Evolutionary conservation across 2,329 filamentous ascomycete genomes (phyloP).

Genomic region (Exophiala aquamarina): DNA sequence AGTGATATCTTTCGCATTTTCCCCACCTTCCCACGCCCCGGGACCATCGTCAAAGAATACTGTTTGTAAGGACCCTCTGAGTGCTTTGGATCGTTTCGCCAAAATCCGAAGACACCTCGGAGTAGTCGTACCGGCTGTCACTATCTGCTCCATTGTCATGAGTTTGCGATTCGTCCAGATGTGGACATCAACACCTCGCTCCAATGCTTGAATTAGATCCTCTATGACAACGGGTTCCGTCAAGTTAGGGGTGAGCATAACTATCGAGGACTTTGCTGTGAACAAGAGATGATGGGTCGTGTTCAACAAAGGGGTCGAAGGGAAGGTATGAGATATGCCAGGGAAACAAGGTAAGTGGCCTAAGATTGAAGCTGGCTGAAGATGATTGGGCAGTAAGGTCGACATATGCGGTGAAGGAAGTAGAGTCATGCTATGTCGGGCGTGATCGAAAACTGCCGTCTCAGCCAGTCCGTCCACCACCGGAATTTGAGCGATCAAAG

Average conservation of each 20-base stretch:
- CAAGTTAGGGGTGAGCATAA: conserved; percentile 75
- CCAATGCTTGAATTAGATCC: conserved; percentile 61
- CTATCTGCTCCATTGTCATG: conserved; percentile 78
- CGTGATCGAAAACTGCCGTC: neutral
- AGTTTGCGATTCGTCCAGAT: conserved; percentile 68
- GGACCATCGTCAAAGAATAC: conserved; percentile 20
- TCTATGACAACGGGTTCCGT: conserved; percentile 66
- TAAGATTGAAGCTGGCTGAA: conserved; percentile 68
- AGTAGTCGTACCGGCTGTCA: conserved; percentile 75
- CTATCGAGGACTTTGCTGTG: conserved; percentile 59
- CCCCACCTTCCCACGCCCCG: conserved; percentile 11
- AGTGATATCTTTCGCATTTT: conserved; percentile 3
- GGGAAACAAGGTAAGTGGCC: conserved; percentile 44
- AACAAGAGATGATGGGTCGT: conserved; percentile 63
- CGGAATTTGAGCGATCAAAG: neutral
- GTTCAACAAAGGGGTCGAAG: conserved; percentile 66
- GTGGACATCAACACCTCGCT: conserved; percentile 65
- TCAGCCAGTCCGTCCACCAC: neutral
- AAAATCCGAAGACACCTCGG: conserved; percentile 55
- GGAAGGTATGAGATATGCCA: conserved; percentile 44
- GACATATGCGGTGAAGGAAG: conserved; percentile 45
- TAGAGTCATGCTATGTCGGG: conserved; percentile 23
- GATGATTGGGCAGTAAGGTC: conserved; percentile 71
- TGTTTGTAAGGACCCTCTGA: conserved; percentile 23
- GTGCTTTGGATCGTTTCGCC: conserved; percentile 29